Conservation (phyloP, 2,329 filamentous ascomycete species). For the Emmonsiellopsis sp. region DNA sequence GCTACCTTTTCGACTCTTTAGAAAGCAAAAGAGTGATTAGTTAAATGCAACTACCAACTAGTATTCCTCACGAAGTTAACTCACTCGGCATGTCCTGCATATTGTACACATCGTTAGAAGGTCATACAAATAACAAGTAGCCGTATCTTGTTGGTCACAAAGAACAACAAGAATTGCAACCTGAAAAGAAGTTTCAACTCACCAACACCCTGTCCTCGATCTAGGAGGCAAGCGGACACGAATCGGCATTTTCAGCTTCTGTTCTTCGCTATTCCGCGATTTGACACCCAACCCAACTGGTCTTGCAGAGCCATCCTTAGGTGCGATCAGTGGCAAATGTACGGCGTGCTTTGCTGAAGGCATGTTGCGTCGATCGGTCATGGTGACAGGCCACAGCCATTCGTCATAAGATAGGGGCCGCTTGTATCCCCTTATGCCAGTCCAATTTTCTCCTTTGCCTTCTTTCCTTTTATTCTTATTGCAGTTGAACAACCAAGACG, state of each 20-base stretch:
- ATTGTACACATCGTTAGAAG: slow-evolving; percentile 10
- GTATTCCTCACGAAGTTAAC: slow-evolving; percentile 10
- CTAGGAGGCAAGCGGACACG: slow-evolving; percentile 42
- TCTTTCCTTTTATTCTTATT: background rate
- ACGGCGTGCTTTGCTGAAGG: slow-evolving; percentile 28
- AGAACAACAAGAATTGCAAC: background rate
- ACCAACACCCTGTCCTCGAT: slow-evolving; percentile 46
- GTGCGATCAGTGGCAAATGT: slow-evolving; percentile 36
- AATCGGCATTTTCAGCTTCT: slow-evolving; percentile 25
- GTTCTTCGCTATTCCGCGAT: slow-evolving; percentile 13
- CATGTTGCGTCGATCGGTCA: slow-evolving; percentile 27
- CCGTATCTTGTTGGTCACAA: background rate
- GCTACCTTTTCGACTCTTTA: slow-evolving; percentile 33
- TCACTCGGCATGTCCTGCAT: slow-evolving; percentile 35
- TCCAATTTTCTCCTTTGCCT: background rate
- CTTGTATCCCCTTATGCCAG: background rate
- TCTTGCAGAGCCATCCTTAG: slow-evolving; percentile 29
- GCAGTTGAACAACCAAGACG: too few relatives aligned
- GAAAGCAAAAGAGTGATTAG: background rate
- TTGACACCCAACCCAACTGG: slow-evolving; percentile 23
- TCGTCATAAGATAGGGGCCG: background rate
- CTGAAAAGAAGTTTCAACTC: slow-evolving; percentile 15
- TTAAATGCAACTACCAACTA: background rate
- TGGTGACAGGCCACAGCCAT: slow-evolving; percentile 15
- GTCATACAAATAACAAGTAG: background rate